Percentiles rank a stretch among this genome's conserved stretches.
Conservation (phyloP, 192 early-diverging fungal species). For the Coemansia sp. region DNA sequence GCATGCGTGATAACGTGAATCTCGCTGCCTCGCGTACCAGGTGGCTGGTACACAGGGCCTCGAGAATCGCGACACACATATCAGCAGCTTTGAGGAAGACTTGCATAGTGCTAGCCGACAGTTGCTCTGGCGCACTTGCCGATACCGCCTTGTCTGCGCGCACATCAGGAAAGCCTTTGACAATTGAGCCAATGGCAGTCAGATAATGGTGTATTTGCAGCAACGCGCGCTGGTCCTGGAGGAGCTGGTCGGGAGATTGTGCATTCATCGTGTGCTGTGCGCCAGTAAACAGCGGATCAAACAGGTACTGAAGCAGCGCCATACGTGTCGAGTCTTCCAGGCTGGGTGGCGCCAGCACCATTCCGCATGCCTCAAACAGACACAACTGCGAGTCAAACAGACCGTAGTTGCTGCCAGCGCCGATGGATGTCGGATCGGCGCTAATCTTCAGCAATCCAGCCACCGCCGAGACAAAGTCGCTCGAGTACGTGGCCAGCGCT, state of each 20-base stretch:
- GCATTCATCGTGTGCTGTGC: conserved; percentile 72
- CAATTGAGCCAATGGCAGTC: conserved; percentile 78
- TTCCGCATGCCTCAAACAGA: conserved; percentile 90
- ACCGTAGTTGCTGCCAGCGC: conserved; percentile 26
- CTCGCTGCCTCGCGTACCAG: conserved; percentile 70
- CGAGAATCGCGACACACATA: conserved; percentile 69
- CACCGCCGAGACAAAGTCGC: conserved; percentile 52
- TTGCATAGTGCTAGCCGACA: conserved; percentile 44
- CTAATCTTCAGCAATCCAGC: conserved; percentile 71
- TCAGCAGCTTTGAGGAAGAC: conserved; percentile 82
- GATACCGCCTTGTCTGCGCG: conserved; percentile 44
- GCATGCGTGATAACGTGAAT: conserved; percentile 82
- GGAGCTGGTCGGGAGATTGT: conserved; percentile 52
- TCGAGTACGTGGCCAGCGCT: conserved; percentile 40
- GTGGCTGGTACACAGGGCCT: conserved; percentile 61
- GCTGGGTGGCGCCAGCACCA: conserved; percentile 78
- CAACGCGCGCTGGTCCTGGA: conserved; percentile 67
- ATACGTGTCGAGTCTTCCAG: conserved; percentile 70
- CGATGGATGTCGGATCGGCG: conserved; percentile 44
- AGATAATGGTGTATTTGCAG: conserved; percentile 81
- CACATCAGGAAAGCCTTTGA: conserved; percentile 71
- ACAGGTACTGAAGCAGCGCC: conserved; percentile 65
- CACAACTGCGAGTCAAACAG: conserved; percentile 82
- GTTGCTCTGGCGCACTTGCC: conserved; percentile 35
- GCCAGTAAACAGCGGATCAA: conserved; percentile 74